phyloP scores from a whole-genome alignment of 805 yeast species.

The Jamesozyma gamospora region DNA sequence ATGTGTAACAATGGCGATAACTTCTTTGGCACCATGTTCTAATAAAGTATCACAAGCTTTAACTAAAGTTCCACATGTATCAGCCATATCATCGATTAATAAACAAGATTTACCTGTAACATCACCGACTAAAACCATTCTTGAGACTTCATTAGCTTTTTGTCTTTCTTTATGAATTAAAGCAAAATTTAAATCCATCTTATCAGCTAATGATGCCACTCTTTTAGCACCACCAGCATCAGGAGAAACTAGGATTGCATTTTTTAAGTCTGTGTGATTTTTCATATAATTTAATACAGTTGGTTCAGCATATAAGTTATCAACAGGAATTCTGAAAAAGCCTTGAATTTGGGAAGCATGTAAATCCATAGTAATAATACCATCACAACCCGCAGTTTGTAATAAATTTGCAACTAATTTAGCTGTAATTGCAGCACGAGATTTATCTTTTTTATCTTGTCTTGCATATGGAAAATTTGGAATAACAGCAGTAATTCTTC shows the following conservation, averaged over 20 bases:
- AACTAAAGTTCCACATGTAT: conserved; percentile 92
- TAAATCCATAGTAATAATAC: conserved; percentile 91
- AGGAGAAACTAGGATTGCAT: conserved; percentile 82
- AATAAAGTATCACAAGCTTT: conserved; percentile 86
- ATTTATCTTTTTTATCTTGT: conserved; percentile 93
- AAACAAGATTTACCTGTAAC: conserved; percentile 76
- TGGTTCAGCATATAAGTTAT: conserved; percentile 92
- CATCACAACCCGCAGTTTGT: conserved; percentile 90
- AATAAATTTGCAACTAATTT: conserved; percentile 85
- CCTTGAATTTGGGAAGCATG: conserved; percentile 99
- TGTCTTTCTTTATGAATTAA: conserved; percentile 94
- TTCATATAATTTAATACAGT: conserved; percentile 72
- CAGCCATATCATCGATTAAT: conserved; percentile 95
- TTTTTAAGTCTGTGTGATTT: conserved; percentile 44
- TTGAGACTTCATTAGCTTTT: conserved; percentile 85
- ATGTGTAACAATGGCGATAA: conserved; percentile 90
- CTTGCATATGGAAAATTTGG: conserved; percentile 97
- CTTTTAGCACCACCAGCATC: conserved; percentile 99
- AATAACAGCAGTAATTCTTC: conserved; percentile 86
- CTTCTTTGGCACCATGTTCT: conserved; percentile 71
- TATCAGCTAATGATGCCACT: conserved; percentile 89
- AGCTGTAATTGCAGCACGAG: conserved; percentile 94
- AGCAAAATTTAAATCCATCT: conserved; percentile 85
- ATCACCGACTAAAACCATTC: conserved; percentile 95
- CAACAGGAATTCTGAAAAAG: conserved; percentile 89